Base-by-base conservation (phyloP, 1,284 basidiomycete species). In the Earliella scabrosa region DNA sequence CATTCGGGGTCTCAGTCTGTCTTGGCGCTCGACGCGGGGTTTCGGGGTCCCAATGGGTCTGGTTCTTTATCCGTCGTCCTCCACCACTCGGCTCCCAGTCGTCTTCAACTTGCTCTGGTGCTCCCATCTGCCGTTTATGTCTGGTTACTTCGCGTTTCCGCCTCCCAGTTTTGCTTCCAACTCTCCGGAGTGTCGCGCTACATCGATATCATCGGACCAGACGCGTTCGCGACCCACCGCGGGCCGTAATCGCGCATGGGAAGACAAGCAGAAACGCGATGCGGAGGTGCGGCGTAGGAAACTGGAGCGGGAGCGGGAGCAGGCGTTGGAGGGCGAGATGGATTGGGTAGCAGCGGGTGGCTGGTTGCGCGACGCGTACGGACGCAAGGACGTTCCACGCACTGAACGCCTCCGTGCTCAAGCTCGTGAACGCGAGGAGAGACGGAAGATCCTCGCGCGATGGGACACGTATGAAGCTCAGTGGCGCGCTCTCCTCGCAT, bases 331-430 rank as follows among this genome's bases (percentile, higher is more conserved):
- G 41, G 81, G 81, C 36, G 85, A 86, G 63, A 76, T 83, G 49
- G 78, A 77, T 16, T 86, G 84, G 82, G 83, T 87, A 1, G 75
- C 81, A 3, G 76, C 75, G 10, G 85, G 85, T 23, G 82, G 84
- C 1, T 68, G 81, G 20, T 74, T 87, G 27, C 75, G 80, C 41
- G 81, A 85, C 62, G 70, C 71, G 36, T 61, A 73, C 14, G 83
- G 85, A 5, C 73, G 72, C 50, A 75, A 80, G 45, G 82, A 87
- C 66, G 71, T 67, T 60, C 72, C 64, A 18, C 77, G 82, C 39
- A 86, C 83, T 2, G 72, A 76, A 49, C 65, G 68, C 21, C 68
- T 82, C 18, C 69, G 75, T 21, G 73, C 72, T 24, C 78, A 83
- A 60, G 65, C 82, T 13, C 71, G 71, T 41, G 49, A 76, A 48